These are phyloP conservation scores for Candida lessepsii DNA, from an alignment of 805 yeast genomes.

Conservation along the genomic window DNA sequence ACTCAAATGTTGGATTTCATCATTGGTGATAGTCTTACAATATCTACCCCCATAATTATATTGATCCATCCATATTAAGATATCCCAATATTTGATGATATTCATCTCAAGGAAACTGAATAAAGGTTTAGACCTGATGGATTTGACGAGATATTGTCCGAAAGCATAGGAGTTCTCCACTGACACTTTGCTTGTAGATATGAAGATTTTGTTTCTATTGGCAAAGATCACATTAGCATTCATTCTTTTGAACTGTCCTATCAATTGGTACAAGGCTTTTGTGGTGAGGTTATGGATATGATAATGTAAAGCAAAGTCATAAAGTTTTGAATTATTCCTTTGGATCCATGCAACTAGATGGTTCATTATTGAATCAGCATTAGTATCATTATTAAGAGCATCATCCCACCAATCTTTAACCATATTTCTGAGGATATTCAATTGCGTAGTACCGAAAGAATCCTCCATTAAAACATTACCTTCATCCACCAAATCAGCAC, in stretches of 20 bases:
- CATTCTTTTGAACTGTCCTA: slow-evolving; percentile 72
- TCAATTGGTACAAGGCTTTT: slow-evolving; percentile 75
- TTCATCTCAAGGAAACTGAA: slow-evolving; percentile 78
- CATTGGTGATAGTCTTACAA: slow-evolving; percentile 45
- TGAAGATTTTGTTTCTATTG: slow-evolving; percentile 66
- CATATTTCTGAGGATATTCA: slow-evolving; percentile 66
- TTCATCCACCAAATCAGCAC: slow-evolving; percentile 67
- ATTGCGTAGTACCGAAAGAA: slow-evolving; percentile 74
- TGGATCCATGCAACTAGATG: slow-evolving; percentile 85
- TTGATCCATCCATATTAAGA: slow-evolving; percentile 93
- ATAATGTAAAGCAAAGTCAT: slow-evolving; percentile 76
- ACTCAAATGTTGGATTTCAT: slow-evolving; percentile 42
- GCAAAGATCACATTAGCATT: slow-evolving; percentile 84
- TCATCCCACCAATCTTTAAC: slow-evolving; percentile 94
- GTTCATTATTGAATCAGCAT: slow-evolving; percentile 83
- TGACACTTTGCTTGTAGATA: slow-evolving; percentile 70
- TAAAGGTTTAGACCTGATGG: slow-evolving; percentile 75
- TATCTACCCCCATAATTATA: slow-evolving; percentile 78
- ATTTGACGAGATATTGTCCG: slow-evolving; percentile 77
- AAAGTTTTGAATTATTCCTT: slow-evolving; percentile 66
- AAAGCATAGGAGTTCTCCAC: slow-evolving; percentile 90
- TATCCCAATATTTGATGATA: slow-evolving; percentile 83
- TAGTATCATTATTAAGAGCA: slow-evolving; percentile 62
- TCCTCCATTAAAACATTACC: slow-evolving; percentile 63
- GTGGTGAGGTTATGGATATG: slow-evolving; percentile 86